Base-by-base conservation (phyloP, 1,284 basidiomycete genomes). In the Moesziomyces globuligerus region DNA sequence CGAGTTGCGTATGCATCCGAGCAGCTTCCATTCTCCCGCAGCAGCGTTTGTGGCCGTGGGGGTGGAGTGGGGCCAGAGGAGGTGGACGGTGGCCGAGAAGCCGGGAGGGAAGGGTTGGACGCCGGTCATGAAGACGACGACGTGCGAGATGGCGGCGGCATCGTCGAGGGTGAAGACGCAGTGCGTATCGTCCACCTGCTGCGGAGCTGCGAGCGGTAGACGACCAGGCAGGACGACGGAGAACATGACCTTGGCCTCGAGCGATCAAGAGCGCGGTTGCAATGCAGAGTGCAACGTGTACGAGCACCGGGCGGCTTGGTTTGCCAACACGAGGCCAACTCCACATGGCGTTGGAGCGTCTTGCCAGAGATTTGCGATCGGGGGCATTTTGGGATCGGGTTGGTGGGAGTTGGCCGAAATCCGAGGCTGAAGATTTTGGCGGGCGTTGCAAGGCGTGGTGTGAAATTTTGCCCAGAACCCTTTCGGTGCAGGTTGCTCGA, bases 101-200 rank as follows among this genome's bases (percentile, higher is more conserved):
- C 79, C 79, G 5, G 64, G 59, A 8, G 80, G 80, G 43, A 82
- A 81, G 20, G 80, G 57, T 50, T 76, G 72, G 28, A 62, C 37
- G 21, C 80, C 80, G 3, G 77, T 78, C 75, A 82, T 79, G 52
- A 79, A 81, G 13, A 82, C 78, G 23, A 73, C 70, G 21, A 82
- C 57, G 52, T 81, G 79, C 23, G 74, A 71, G 39, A 81, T 66
- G 29, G 56, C 47, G 21, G 64, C 48, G 3, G 70, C 78, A 11
- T 72, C 41, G 42, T 80, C 70, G n/a, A 82, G 57, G 7, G 51
- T 40, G 49, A 82, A 82, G 39, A 82, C 59, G 47, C 70, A 70
- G 50, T 81, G 79, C 4, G 80, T 81, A 49, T 70, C 74, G 44
- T 81, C 79, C 26, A 81, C 72, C 49, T 81, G 79, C 51, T 77